These are phyloP conservation scores for Geotrichum histeridarum DNA, from an alignment of 1,139 yeast genomes.

Conservation along the genomic window DNA sequence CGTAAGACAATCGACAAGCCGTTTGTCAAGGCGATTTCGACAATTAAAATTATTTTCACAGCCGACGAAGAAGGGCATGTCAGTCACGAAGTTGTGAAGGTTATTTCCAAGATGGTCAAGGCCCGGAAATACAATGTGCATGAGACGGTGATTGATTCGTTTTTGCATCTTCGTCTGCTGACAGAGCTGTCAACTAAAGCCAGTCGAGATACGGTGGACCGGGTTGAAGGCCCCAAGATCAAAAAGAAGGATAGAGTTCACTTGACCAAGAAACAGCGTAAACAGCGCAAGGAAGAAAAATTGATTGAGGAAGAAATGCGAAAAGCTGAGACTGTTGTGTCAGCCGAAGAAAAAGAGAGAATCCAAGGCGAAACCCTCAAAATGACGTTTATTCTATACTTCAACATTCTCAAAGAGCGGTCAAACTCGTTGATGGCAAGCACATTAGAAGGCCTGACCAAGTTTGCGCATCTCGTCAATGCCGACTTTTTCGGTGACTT, in stretches of 20 bases:
- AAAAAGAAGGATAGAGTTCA: constrained; percentile 86
- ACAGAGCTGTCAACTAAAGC: constrained; percentile 55
- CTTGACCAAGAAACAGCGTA: constrained; percentile 79
- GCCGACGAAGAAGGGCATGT: constrained; percentile 79
- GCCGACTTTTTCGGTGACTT: constrained; percentile 89
- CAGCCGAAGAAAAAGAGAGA: constrained; percentile 79
- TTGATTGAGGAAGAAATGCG: constrained; percentile 85
- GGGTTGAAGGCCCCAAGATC: constrained; percentile 47
- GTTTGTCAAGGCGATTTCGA: constrained; percentile 57
- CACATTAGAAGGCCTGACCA: constrained; percentile 85
- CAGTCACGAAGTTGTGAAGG: constrained; percentile 64
- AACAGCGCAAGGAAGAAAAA: constrained; percentile 78
- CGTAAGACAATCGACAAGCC: constrained; percentile 36
- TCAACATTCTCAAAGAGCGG: constrained; percentile 65
- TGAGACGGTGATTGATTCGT: constrained; percentile 70
- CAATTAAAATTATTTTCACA: constrained; percentile 57
- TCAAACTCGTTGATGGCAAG: constrained; percentile 72
- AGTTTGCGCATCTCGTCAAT: constrained; percentile 87
- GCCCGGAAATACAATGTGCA: constrained; percentile 76
- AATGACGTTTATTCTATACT: constrained; percentile 62
- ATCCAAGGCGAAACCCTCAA: constrained; percentile 81
- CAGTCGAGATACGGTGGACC: constrained; percentile 57
- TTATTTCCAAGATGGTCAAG: constrained; percentile 63
- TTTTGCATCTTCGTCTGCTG: constrained; percentile 67
- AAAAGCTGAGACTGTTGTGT: constrained; percentile 79